phyloP scores from a whole-genome alignment of 225 moss, liverwort and hornwort species.

The Sphagnum contortum region DNA sequence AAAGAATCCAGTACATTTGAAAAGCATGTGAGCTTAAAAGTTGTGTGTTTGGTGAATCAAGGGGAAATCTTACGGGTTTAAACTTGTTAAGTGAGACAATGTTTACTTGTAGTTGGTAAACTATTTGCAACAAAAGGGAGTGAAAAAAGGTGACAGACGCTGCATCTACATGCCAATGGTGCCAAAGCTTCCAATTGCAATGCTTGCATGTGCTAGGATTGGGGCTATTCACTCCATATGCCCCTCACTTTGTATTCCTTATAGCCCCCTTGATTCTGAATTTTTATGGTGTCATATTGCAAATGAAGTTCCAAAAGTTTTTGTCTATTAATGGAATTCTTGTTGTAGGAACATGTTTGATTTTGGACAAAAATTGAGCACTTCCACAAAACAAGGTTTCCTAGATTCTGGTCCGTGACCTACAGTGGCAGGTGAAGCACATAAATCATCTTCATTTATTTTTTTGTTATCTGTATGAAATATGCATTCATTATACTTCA shows the following conservation, averaged over 20 bases:
- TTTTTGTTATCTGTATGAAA: background rate
- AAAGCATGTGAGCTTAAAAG: no score
- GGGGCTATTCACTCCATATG: constrained; percentile 73
- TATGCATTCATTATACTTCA: no score
- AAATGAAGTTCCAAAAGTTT: no score
- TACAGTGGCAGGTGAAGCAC: constrained; percentile 34
- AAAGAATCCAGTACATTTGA: no score
- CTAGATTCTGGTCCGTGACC: constrained; percentile 24
- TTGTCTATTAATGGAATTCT: background rate
- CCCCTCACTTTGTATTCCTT: no score
- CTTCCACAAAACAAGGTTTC: constrained; percentile 17
- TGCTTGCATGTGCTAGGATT: constrained; percentile 88
- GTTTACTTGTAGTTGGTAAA: constrained; percentile 37
- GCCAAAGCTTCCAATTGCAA: constrained; percentile 67
- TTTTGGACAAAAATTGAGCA: constrained; percentile 34
- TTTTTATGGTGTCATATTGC: no score
- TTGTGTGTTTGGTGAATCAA: no score
- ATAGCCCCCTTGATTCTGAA: no score
- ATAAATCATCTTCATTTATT: no score
- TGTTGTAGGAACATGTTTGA: constrained; percentile 32
- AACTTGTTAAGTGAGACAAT: no score
- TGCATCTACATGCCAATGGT: constrained; percentile 92
- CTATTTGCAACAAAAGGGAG: constrained; percentile 64
- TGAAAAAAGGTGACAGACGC: constrained; percentile 74
- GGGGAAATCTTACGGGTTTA: no score